Percentiles rank a stretch among this genome's conserved stretches.
phyloP scores from a whole-genome alignment of 345 rosid genomes.

The Populus tremula region DNA sequence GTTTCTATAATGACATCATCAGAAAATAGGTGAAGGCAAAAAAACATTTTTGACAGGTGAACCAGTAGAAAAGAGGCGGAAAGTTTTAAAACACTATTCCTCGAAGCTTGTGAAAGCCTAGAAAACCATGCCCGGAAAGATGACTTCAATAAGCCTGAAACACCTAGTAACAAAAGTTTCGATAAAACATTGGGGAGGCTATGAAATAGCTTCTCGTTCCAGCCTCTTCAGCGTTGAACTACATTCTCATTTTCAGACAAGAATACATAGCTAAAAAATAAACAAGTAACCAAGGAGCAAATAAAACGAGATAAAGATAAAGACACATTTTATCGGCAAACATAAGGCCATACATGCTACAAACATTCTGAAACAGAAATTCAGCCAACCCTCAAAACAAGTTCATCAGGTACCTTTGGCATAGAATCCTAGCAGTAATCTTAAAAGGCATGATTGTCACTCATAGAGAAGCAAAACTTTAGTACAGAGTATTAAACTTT shows the following conservation, averaged over 20 bases:
- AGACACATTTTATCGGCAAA: not conserved
- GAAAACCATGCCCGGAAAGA: not conserved
- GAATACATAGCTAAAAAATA: constrained; percentile 17
- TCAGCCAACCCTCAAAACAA: not conserved
- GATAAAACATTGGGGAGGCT: not conserved
- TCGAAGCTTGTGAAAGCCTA: not conserved
- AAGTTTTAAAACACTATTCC: not conserved
- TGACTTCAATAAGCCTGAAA: not conserved
- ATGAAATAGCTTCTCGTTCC: not conserved
- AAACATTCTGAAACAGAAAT: not conserved
- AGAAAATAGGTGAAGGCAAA: constrained; percentile 3
- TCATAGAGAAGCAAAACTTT: constrained; percentile 6
- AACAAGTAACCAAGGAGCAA: constrained; percentile 11
- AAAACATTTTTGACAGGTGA: not conserved
- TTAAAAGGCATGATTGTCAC: constrained; percentile 4
- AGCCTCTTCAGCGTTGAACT: not conserved
- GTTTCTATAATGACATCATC: not conserved
- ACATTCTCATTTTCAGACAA: constrained; percentile 12
- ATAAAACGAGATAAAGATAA: constrained; percentile 6
- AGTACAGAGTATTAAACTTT: not conserved
- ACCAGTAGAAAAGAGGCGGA: not conserved
- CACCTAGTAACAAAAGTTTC: not conserved
- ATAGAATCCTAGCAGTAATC: constrained; percentile 6
- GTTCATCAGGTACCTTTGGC: constrained; percentile 5
- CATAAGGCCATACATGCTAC: not conserved